Evolutionary conservation across 2,329 filamentous ascomycete species (phyloP).

Genomic region (Scytalidium lignicola): DNA sequence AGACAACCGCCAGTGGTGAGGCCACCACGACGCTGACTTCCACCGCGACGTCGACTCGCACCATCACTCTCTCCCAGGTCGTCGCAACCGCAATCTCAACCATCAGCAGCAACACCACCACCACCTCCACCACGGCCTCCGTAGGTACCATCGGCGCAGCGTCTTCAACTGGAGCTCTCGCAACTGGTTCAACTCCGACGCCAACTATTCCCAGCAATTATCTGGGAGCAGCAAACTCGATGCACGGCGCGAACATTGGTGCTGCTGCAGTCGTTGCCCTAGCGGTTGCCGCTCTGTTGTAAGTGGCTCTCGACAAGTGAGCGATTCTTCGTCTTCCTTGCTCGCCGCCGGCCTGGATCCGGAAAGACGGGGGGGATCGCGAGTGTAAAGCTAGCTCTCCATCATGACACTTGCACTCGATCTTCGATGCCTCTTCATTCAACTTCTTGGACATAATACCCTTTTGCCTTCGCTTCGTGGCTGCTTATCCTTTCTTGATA

Average conservation of each 20-base stretch:
- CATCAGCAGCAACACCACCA: conserved; percentile 31
- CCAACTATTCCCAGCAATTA: conserved; percentile 32
- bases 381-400: no score
- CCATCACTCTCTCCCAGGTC: conserved; percentile 44
- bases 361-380: no score
- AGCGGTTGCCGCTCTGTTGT: conserved; percentile 47
- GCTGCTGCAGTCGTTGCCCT: conserved; percentile 47
- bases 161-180: conserved; percentile 26
- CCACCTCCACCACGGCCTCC: conserved; percentile 19
- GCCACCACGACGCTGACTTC: conserved; percentile 38
- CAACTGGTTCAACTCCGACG: conserved; percentile 28
- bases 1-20: conserved; percentile 8
- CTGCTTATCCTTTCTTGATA: not conserved
- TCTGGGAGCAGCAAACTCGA: conserved; percentile 36
- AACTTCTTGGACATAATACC: not conserved
- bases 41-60: conserved; percentile 47
- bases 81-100: conserved; percentile 32
- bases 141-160: conserved; percentile 24
- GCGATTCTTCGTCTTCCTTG: no score
- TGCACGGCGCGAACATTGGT: conserved; percentile 40
- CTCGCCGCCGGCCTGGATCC: no score
- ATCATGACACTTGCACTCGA: not conserved
- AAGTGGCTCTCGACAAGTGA: conserved; percentile 26
- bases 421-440: not conserved
- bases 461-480: not conserved